Conservation (phyloP, 2,329 filamentous ascomycete genomes). For the Parafenestella ontariensis region DNA sequence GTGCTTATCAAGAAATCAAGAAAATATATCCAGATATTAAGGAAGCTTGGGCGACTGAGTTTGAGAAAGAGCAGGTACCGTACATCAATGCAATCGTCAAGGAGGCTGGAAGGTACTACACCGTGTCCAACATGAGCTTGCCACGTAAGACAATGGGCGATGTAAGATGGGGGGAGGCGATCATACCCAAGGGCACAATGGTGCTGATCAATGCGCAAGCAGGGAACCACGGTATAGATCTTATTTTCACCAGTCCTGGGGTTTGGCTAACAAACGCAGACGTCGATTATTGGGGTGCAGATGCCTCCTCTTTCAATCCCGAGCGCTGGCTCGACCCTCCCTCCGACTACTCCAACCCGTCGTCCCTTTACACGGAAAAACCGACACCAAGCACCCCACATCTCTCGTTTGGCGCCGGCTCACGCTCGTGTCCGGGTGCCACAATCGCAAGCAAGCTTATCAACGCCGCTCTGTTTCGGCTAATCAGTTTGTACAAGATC, state of each 20-base stretch:
- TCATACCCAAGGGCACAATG: constrained; percentile 62
- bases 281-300: constrained; percentile 57
- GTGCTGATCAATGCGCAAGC: constrained; percentile 64
- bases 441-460: constrained; percentile 60
- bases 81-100: constrained; percentile 60
- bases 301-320: constrained; percentile 57
- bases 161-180: constrained; percentile 60
- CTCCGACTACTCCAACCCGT: not conserved
- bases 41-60: constrained; percentile 57
- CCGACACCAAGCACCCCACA: constrained; percentile 42
- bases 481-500: constrained; percentile 59
- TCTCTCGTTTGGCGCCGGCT: constrained; percentile 61
- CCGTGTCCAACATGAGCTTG: constrained; percentile 61
- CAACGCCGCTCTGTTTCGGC: constrained; percentile 58
- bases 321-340: constrained; percentile 54
- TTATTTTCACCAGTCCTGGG: constrained; percentile 49
- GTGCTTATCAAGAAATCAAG: constrained; percentile 61
- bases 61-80: constrained; percentile 57
- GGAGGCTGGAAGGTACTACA: constrained; percentile 62
- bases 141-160: constrained; percentile 60
- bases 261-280: constrained; percentile 54
- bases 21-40: constrained; percentile 55
- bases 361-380: constrained; percentile 21
- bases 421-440: constrained; percentile 60
- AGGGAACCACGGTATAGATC: constrained; percentile 57